Percentiles rank a stretch among this genome's conserved stretches.
phyloP scores from a whole-genome alignment of 1,284 basidiomycete species.

The Cutaneotrichosporon sp. region DNA sequence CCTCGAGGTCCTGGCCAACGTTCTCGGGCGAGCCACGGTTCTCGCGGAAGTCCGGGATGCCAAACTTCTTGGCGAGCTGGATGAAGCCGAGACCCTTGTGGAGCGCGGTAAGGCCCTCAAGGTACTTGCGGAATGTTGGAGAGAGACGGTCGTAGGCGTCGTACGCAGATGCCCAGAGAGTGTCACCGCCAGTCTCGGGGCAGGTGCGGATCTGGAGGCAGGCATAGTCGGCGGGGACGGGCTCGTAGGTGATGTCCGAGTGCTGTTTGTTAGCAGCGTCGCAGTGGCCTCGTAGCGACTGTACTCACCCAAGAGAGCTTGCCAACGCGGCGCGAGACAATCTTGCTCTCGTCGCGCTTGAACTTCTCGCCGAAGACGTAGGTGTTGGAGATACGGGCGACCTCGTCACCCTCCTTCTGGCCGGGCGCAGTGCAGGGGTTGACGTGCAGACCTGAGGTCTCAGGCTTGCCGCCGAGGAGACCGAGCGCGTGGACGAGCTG shows the following conservation, averaged over 20 bases:
- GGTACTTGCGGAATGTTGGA: constrained; percentile 55
- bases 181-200: constrained; percentile 51
- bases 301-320: not conserved
- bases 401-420: constrained; percentile 51
- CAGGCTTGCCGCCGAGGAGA: constrained; percentile 56
- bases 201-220: constrained; percentile 58
- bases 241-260: constrained; percentile 64
- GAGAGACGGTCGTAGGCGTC: constrained; percentile 64
- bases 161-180: constrained; percentile 55
- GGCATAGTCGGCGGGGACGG: constrained; percentile 60
- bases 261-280: constrained; percentile 17
- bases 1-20: constrained; percentile 54
- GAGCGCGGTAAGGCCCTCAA: constrained; percentile 58
- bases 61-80: constrained; percentile 31
- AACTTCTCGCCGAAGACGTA: constrained; percentile 31
- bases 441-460: constrained; percentile 56
- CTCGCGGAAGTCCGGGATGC: not conserved
- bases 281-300: too few relatives aligned
- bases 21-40: constrained; percentile 55
- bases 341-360: not conserved
- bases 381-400: constrained; percentile 54
- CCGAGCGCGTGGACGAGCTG: constrained; percentile 55
- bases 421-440: constrained; percentile 37
- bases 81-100: constrained; percentile 58
- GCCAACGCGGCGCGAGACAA: not conserved